Conservation (phyloP, 352 stramenopile genomes). For the Thalassiosira mediterranea region DNA sequence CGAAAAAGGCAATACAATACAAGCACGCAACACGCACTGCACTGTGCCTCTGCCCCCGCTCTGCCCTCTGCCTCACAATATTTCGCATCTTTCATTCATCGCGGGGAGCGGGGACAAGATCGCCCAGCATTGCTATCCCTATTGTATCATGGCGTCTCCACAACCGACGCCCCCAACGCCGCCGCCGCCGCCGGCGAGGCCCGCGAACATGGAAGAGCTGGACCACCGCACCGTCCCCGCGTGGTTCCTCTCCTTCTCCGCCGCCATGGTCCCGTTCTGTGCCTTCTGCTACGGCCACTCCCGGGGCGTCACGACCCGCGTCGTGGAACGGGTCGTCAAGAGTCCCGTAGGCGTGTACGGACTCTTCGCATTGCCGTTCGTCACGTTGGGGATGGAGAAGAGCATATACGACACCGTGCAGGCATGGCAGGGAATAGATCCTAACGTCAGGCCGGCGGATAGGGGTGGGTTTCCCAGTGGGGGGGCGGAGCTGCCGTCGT, state of each 20-base stretch:
- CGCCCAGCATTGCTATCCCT: neutral
- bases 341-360: conserved; percentile 78
- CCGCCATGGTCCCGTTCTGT: conserved; percentile 79
- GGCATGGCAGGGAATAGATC: conserved; percentile 77
- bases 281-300: conserved; percentile 78
- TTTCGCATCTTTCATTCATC: too few relatives aligned
- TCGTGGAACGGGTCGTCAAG: conserved; percentile 67
- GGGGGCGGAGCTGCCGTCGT: conserved; percentile 72
- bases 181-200: neutral
- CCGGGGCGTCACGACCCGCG: conserved; percentile 61
- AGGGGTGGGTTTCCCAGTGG: conserved; percentile 78
- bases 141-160: neutral
- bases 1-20: too few relatives aligned
- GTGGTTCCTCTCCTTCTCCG: conserved; percentile 73
- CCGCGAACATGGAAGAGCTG: conserved; percentile 44
- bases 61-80: too few relatives aligned
- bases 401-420: conserved; percentile 83
- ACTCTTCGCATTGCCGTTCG: conserved; percentile 77
- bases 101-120: too few relatives aligned
- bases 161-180: conserved; percentile 5
- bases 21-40: too few relatives aligned
- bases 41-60: too few relatives aligned
- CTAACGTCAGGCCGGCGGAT: conserved; percentile 69
- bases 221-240: conserved; percentile 59
- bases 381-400: conserved; percentile 81